Evolutionary conservation across 345 rosid genomes (phyloP).

Genomic region (Hibiscus tridactylites): DNA sequence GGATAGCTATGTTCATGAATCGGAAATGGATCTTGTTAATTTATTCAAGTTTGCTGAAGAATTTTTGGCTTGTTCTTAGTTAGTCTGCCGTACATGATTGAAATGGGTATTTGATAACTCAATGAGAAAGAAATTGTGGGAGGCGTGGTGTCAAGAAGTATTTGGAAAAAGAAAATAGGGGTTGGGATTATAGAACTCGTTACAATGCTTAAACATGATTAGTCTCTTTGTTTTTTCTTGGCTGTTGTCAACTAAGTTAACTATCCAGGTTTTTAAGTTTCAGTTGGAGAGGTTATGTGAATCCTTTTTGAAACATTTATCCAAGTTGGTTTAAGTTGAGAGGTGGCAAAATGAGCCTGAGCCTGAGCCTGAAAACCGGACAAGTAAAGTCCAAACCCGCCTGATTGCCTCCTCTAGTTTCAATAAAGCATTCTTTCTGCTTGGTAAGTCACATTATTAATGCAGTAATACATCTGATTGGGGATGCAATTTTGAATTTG

Average conservation of each 20-base stretch:
- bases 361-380: too few relatives aligned
- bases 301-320: too few relatives aligned
- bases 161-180: neutral
- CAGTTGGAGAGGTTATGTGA: too few relatives aligned
- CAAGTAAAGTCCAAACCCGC: too few relatives aligned
- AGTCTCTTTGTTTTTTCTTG: neutral
- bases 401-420: neutral
- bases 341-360: too few relatives aligned
- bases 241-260: neutral
- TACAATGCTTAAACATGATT: neutral
- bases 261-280: too few relatives aligned
- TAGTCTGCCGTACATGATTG: neutral
- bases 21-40: neutral
- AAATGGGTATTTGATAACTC: neutral
- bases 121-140: neutral
- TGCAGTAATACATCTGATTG: neutral
- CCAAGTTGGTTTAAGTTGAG: too few relatives aligned
- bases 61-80: neutral
- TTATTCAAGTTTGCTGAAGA: neutral
- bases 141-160: neutral
- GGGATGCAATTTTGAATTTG: neutral
- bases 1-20: neutral
- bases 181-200: neutral
- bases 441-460: neutral
- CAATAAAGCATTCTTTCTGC: neutral